Conservation (phyloP, 2,329 filamentous ascomycete genomes). For the Ambrosiella xylebori region DNA sequence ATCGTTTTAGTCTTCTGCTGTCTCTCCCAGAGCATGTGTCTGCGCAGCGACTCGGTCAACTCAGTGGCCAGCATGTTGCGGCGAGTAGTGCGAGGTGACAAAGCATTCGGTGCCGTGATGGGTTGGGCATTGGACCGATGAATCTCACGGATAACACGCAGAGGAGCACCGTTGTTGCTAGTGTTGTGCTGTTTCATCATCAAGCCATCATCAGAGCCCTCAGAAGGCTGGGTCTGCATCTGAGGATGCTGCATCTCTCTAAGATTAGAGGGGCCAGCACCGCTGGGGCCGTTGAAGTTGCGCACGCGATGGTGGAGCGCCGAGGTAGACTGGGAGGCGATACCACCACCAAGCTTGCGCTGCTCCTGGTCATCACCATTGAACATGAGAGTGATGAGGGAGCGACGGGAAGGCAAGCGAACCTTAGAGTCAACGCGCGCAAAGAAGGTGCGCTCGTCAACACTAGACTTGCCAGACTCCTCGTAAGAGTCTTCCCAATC, state of each 20-base stretch:
- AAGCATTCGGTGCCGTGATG: constrained; percentile 56
- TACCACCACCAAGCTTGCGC: constrained; percentile 44
- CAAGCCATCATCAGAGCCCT: constrained; percentile 44
- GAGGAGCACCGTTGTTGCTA: constrained; percentile 29
- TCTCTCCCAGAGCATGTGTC: constrained; percentile 85
- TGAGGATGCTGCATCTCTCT: constrained; percentile 24
- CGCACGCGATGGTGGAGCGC: constrained; percentile 45
- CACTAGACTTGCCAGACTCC: constrained; percentile 67
- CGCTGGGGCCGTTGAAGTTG: constrained; percentile 23
- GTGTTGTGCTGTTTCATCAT: constrained; percentile 33
- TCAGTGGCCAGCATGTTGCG: constrained; percentile 93
- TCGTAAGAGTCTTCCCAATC: constrained; percentile 54
- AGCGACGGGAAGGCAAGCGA: constrained; percentile 70
- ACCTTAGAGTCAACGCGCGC: constrained; percentile 77
- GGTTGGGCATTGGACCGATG: constrained; percentile 56
- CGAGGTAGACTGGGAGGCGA: constrained; percentile 49
- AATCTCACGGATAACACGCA: constrained; percentile 42
- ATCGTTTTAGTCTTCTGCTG: constrained; percentile 84
- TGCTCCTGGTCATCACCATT: constrained; percentile 55
- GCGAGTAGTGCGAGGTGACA: constrained; percentile 81
- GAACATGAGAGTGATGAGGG: constrained; percentile 78
- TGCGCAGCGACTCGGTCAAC: constrained; percentile 78
- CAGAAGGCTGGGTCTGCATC: constrained; percentile 31
- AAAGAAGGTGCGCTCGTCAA: constrained; percentile 68
- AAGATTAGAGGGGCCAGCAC: constrained; percentile 5